Base-by-base conservation (phyloP, 2,329 filamentous ascomycete species). In the Dactylonectria estremocensis region DNA sequence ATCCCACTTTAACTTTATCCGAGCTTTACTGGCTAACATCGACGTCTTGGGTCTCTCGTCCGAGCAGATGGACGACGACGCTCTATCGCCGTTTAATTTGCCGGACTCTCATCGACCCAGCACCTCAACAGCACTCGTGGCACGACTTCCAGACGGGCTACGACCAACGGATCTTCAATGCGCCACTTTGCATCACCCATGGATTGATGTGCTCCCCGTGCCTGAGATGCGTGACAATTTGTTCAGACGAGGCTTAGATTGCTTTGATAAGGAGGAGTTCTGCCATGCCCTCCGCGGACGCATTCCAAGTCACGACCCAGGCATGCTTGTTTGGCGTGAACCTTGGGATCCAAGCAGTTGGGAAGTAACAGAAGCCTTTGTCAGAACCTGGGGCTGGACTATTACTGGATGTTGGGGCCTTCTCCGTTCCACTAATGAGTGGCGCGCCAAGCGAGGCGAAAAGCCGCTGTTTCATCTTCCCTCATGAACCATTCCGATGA, bases 71-170 rank as follows among this genome's bases (percentile, higher is more conserved):
- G 18, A 56, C 20, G 35, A 56, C 13, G 53, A 56, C n/a, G 53
- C 53, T 43, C 40, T 56, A 4, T 56, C 53, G 20, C 53, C 53
- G 40, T 56, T 56, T 16, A 56, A 56, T 45, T 14, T 35, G n/a
- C 43, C 14, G 14, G 40, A n/a, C 14, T 45, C 40, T 45, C 14
- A 45, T 18, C 40, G 40, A 45, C 14, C 40, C 14, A 6, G 14
- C 6, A n/a, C 40, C 40, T 45, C 40, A 45, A 18, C n/a, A 20
- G 43, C 43, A 20, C 43, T 18, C 4, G 43, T 46, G 40, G 3
- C 40, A 43, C 40, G 40, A 43, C 40, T 43, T 43, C 40, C 40
- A n/a, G 11, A n/a, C 14, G 40, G 40, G 40, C 40, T 43, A n/a
- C 40, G 11, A n/a, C 40, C 40, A 43, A 43, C 40, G n/a, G 40